These are phyloP conservation scores for Comarum palustre DNA, from an alignment of 306 rosid genomes.

Conservation along the genomic window DNA sequence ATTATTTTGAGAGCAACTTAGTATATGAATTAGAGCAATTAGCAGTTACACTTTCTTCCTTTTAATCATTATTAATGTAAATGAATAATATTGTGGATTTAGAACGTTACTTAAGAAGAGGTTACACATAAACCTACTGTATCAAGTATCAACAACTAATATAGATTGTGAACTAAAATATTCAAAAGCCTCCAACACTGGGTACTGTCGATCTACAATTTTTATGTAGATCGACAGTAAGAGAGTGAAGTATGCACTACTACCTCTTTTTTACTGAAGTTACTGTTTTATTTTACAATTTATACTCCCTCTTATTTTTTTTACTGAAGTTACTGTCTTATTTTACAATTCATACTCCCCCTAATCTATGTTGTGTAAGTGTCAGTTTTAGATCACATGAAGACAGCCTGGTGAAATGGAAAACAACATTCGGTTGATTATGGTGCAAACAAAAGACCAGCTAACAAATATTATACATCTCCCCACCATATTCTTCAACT, in stretches of 20 bases:
- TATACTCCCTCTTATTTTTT: too few species aligned
- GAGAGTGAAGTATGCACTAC: too few species aligned
- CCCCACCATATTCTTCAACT: slow-evolving; percentile 3
- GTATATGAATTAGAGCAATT: not conserved
- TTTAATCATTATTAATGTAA: not conserved
- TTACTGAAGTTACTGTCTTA: too few species aligned
- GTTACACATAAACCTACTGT: not conserved
- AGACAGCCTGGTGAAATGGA: not conserved
- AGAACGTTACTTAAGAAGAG: not conserved
- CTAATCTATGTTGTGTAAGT: not conserved
- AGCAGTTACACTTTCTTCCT: not conserved
- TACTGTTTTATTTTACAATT: too few species aligned
- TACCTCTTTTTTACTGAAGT: too few species aligned
- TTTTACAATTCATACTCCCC: too few species aligned
- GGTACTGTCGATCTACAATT: too few species aligned
- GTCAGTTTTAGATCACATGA: not conserved
- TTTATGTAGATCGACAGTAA: too few species aligned
- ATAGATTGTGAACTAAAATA: not conserved
- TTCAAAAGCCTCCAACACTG: not conserved
- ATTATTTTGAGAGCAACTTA: not conserved
- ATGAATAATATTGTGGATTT: not conserved
- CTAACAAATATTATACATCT: not conserved
- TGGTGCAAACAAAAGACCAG: not conserved
- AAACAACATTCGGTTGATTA: not conserved
- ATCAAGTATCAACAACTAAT: not conserved